These are phyloP conservation scores for Postia placenta DNA, from an alignment of 768 basidiomycete genomes.

Conservation along the genomic window DNA sequence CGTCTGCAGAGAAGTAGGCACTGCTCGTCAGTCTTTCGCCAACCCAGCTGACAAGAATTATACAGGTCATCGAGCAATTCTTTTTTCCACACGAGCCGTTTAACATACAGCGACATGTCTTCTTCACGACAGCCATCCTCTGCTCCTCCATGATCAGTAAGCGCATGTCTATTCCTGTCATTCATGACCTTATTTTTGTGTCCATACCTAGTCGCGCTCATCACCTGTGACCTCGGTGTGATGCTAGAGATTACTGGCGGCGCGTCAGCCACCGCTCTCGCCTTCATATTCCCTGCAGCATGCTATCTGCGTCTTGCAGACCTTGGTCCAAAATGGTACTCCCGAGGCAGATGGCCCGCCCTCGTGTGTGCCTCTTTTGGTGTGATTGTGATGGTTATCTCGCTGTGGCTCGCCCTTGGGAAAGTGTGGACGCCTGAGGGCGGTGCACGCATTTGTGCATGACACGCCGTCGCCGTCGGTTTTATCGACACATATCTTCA, in stretches of 20 bases:
- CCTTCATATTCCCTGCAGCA: constrained; percentile 87
- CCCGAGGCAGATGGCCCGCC: constrained; percentile 71
- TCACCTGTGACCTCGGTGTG: constrained; percentile 96
- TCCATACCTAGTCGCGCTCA: constrained; percentile 59
- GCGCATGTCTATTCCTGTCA: constrained; percentile 19
- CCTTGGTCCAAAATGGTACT: constrained; percentile 52
- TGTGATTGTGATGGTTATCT: constrained; percentile 67
- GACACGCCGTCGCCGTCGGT: too few species aligned
- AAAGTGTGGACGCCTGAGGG: constrained; percentile 77
- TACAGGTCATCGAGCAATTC: constrained; percentile 88
- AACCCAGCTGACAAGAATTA: neutral
- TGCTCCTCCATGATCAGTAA: constrained; percentile 77
- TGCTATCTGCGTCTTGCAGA: constrained; percentile 78
- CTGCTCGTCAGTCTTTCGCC: neutral
- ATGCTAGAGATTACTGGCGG: constrained; percentile 99
- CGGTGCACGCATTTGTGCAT: constrained; percentile 66
- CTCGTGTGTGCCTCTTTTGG: constrained; percentile 71
- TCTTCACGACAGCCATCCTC: constrained; percentile 85
- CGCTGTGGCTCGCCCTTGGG: constrained; percentile 66
- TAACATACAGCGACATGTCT: constrained; percentile 75
- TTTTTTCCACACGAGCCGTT: constrained; percentile 90
- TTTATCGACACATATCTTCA: too few species aligned
- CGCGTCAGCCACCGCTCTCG: constrained; percentile 85
- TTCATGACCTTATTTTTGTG: neutral
- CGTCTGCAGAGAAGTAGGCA: constrained; percentile 90